Conservation (phyloP, 1,284 basidiomycete genomes). For the Austroboletus rostrupii region DNA sequence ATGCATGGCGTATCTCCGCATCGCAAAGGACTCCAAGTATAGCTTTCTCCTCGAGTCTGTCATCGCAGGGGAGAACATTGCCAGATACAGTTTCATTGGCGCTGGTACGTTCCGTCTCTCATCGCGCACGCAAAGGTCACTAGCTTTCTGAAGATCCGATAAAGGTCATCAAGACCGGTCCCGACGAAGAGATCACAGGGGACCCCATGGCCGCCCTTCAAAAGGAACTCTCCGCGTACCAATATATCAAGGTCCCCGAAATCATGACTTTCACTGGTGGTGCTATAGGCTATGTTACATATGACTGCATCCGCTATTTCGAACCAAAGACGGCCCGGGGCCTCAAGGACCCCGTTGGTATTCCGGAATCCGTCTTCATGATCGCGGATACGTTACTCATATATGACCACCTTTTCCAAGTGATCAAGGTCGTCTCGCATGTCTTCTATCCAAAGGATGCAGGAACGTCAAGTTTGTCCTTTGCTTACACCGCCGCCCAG, state of each 20-base stretch:
- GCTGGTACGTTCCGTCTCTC: conserved; percentile 60
- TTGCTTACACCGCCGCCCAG: conserved; percentile 80
- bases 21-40: conserved; percentile 89
- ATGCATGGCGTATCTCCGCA: conserved; percentile 92
- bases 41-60: conserved; percentile 94
- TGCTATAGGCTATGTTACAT: conserved; percentile 95
- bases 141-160: conserved; percentile 69
- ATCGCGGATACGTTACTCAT: conserved; percentile 91
- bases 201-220: conserved; percentile 88
- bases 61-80: conserved; percentile 85
- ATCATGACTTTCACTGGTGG: conserved; percentile 96
- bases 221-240: conserved; percentile 81
- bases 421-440: conserved; percentile 92
- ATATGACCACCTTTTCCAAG: conserved; percentile 97
- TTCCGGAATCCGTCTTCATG: conserved; percentile 98
- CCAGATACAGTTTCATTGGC: conserved; percentile 94
- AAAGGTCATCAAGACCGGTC: conserved; percentile 88
- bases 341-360: conserved; percentile 71
- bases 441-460: conserved; percentile 78
- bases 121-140: background rate
- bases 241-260: conserved; percentile 89
- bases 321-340: conserved; percentile 86
- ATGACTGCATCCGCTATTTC: conserved; percentile 95
- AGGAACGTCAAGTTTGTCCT: conserved; percentile 61
- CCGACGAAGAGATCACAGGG: conserved; percentile 76